These are phyloP conservation scores for Eutrema salsugineum DNA, from an alignment of 441 rosid species.

Conservation along the genomic window DNA sequence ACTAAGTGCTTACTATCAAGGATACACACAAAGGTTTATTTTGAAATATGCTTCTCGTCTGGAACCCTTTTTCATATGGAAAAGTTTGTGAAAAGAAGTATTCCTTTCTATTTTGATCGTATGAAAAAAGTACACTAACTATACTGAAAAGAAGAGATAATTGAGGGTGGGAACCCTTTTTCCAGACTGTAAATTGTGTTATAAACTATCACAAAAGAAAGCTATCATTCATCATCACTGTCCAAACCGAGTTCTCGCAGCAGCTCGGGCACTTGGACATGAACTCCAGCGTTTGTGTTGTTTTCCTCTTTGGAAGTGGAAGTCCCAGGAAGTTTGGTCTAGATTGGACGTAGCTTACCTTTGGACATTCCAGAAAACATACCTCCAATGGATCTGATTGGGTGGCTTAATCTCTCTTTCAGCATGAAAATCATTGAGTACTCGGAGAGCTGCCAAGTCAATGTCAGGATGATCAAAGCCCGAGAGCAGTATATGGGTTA, in stretches of 20 bases:
- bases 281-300: slow-evolving; percentile 14
- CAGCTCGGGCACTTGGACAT: slow-evolving; percentile 47
- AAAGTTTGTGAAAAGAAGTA: background rate
- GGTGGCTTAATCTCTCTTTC: slow-evolving; percentile 56
- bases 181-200: background rate
- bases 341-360: slow-evolving; percentile 2
- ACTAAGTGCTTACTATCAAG: background rate
- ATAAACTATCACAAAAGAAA: background rate
- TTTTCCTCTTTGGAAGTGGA: background rate
- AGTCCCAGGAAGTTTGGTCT: slow-evolving; percentile 18
- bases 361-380: slow-evolving; percentile 39
- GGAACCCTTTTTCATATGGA: slow-evolving; percentile 1
- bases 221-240: slow-evolving; percentile 15
- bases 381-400: slow-evolving; percentile 53
- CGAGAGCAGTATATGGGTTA: slow-evolving; percentile 74
- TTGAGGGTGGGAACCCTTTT: background rate
- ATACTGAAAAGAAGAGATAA: background rate
- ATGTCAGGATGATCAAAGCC: slow-evolving; percentile 58
- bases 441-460: slow-evolving; percentile 88
- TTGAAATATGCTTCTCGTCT: slow-evolving; percentile 14
- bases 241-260: slow-evolving; percentile 35
- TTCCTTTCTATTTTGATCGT: background rate
- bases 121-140: background rate
- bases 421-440: slow-evolving; percentile 54
- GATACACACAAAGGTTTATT: background rate